Conservation (phyloP, 495 filamentous ascomycete species). For the Penicillium angulare region DNA sequence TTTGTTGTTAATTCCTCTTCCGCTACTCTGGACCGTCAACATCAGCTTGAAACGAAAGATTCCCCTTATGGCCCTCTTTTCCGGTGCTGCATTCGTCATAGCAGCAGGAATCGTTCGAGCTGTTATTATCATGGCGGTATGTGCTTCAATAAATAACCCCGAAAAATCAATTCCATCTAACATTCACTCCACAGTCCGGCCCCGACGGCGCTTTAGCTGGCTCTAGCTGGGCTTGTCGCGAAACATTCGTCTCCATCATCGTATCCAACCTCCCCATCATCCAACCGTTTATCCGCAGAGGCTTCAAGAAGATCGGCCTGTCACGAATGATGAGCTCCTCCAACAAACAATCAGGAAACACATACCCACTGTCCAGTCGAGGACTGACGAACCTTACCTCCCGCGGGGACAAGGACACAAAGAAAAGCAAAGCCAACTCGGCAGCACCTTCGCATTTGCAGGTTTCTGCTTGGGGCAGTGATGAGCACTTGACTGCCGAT, state of each 20-base stretch:
- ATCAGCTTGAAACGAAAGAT: constrained; percentile 44
- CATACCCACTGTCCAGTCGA: constrained; percentile 21
- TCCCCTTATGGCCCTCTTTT: constrained; percentile 51
- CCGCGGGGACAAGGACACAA: constrained; percentile 7
- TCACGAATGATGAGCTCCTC: constrained; percentile 27
- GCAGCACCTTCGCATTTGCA: constrained; percentile 16
- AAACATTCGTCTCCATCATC: constrained; percentile 55
- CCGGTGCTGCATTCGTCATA: constrained; percentile 56
- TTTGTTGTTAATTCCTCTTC: constrained; percentile 49
- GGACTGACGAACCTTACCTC: constrained; percentile 14
- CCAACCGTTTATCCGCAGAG: constrained; percentile 45
- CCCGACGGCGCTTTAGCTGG: constrained; percentile 41
- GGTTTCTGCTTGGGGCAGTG: constrained; percentile 28
- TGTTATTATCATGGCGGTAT: constrained; percentile 47
- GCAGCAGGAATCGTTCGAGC: constrained; percentile 54
- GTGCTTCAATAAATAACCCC: background rate
- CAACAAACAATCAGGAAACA: constrained; percentile 12
- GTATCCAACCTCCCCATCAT: constrained; percentile 58
- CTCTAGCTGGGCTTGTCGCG: constrained; percentile 56
- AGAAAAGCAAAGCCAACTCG: constrained; percentile 11
- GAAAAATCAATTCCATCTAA: background rate
- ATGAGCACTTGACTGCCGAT: constrained; percentile 27
- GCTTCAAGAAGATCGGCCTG: constrained; percentile 30
- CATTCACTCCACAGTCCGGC: constrained; percentile 11
- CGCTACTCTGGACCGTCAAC: constrained; percentile 51